Conservation (phyloP, 176 grass and related monocot genomes). For the Areca catechu region DNA sequence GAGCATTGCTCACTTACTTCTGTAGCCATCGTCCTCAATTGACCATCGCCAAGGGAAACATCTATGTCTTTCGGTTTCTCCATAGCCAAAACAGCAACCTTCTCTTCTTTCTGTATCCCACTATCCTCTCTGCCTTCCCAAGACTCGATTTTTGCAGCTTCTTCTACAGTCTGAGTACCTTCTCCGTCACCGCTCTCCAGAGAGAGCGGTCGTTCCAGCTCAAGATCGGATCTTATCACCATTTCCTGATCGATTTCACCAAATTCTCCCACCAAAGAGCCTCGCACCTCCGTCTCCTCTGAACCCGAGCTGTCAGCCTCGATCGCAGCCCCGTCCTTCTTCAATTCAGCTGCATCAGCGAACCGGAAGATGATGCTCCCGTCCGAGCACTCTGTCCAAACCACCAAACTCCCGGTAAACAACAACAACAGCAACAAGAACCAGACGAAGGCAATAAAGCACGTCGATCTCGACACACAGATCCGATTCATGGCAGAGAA, state of each 20-base stretch:
- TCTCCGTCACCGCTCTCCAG: too few relatives aligned
- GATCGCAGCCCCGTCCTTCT: slow-evolving; percentile 3
- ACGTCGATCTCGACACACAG: neutral
- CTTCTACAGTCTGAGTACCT: too few relatives aligned
- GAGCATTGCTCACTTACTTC: slow-evolving; percentile 1
- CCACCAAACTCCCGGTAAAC: slow-evolving; percentile 10
- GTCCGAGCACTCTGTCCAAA: slow-evolving; percentile 46
- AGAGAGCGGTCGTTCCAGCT: neutral
- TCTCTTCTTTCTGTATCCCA: neutral
- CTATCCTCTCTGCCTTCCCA: neutral
- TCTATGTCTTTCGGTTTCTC: slow-evolving; percentile 7
- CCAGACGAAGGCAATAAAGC: slow-evolving; percentile 2
- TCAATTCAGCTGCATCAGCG: slow-evolving; percentile 22
- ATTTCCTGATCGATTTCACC: neutral
- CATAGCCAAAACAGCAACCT: neutral
- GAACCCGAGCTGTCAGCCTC: slow-evolving; percentile 6
- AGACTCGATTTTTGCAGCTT: too few relatives aligned
- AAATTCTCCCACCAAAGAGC: neutral
- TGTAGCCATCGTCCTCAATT: slow-evolving; percentile 5
- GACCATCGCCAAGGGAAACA: neutral
- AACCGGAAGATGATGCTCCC: slow-evolving; percentile 76
- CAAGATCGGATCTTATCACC: neutral
- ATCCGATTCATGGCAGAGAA: neutral
- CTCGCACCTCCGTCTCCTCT: neutral
- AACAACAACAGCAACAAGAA: slow-evolving; percentile 7